Percentiles rank a stretch among this genome's conserved stretches.
These are phyloP conservation scores for Aspergillus fischeri DNA, from an alignment of 2,329 filamentous ascomycete genomes.

Conservation along the genomic window DNA sequence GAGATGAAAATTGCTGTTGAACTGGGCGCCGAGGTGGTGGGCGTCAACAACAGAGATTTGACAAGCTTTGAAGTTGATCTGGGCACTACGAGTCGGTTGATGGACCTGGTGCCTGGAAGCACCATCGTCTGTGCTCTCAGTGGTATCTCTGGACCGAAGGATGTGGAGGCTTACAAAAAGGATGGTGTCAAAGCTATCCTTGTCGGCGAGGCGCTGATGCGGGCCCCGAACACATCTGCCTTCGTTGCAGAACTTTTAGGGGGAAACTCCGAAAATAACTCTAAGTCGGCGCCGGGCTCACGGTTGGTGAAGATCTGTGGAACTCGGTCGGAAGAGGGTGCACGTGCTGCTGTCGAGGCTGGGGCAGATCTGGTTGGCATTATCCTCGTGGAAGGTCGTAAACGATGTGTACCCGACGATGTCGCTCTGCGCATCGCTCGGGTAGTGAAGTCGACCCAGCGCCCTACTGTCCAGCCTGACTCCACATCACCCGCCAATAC, in stretches of 20 bases:
- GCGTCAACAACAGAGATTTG: conserved; percentile 95
- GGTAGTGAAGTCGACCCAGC: conserved; percentile 58
- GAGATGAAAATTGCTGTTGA: conserved; percentile 88
- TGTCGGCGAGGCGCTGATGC: conserved; percentile 94
- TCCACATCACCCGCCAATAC: conserved; percentile 16
- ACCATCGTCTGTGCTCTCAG: conserved; percentile 92
- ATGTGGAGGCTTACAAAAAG: conserved; percentile 80
- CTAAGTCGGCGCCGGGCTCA: conserved; percentile 23
- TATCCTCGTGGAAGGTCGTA: conserved; percentile 77
- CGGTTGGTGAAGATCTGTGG: conserved; percentile 93
- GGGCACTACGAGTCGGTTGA: conserved; percentile 81
- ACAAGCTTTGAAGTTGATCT: conserved; percentile 97
- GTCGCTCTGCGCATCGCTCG: conserved; percentile 76
- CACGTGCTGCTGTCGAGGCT: conserved; percentile 72
- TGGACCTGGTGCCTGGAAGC: conserved; percentile 77
- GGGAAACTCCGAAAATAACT: conserved; percentile 31
- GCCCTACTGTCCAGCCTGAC: conserved; percentile 17
- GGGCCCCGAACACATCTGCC: conserved; percentile 71
- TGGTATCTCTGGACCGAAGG: conserved; percentile 83
- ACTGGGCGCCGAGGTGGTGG: conserved; percentile 85
- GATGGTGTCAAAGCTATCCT: conserved; percentile 91
- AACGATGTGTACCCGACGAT: conserved; percentile 73
- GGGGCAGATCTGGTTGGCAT: conserved; percentile 93
- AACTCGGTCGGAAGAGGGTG: conserved; percentile 76
- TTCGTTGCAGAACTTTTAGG: conserved; percentile 86